Evolutionary conservation across 2,329 filamentous ascomycete genomes (phyloP).

Genomic region (Passalora sequoiae): DNA sequence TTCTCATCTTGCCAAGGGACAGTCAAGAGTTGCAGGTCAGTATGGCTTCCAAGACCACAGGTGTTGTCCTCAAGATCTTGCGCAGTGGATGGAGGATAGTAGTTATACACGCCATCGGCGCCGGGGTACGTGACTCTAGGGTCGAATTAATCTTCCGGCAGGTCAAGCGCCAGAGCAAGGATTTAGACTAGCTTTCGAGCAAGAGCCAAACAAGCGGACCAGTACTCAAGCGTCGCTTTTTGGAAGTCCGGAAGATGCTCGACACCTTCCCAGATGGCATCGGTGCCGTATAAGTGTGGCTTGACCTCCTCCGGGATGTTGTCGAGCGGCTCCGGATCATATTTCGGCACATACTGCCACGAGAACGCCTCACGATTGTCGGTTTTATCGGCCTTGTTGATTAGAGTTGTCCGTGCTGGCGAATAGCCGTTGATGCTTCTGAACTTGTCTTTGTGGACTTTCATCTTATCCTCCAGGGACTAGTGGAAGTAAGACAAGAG

Average conservation of each 20-base stretch:
- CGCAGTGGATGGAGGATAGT: constrained; percentile 30
- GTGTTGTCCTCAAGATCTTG: constrained; percentile 5
- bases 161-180: constrained; percentile 33
- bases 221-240: constrained; percentile 32
- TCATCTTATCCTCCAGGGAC: constrained; percentile 34
- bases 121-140: constrained; percentile 34
- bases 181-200: constrained; percentile 35
- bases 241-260: constrained; percentile 35
- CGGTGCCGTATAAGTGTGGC: constrained; percentile 38
- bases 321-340: neutral
- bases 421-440: constrained; percentile 35
- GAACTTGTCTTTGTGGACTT: constrained; percentile 34
- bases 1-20: constrained; percentile 1
- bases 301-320: constrained; percentile 3
- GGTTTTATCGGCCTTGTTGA: constrained; percentile 29
- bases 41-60: constrained; percentile 34
- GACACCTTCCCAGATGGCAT: constrained; percentile 33
- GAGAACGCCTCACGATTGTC: neutral
- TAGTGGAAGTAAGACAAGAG: constrained; percentile 30
- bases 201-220: constrained; percentile 31
- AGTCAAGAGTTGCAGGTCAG: constrained; percentile 6
- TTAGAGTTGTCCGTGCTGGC: constrained; percentile 31
- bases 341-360: neutral
- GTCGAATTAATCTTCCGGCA: constrained; percentile 36
- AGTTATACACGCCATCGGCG: constrained; percentile 34